phyloP scores from a whole-genome alignment of 2,329 filamentous ascomycete genomes.

The Calycina marina region DNA sequence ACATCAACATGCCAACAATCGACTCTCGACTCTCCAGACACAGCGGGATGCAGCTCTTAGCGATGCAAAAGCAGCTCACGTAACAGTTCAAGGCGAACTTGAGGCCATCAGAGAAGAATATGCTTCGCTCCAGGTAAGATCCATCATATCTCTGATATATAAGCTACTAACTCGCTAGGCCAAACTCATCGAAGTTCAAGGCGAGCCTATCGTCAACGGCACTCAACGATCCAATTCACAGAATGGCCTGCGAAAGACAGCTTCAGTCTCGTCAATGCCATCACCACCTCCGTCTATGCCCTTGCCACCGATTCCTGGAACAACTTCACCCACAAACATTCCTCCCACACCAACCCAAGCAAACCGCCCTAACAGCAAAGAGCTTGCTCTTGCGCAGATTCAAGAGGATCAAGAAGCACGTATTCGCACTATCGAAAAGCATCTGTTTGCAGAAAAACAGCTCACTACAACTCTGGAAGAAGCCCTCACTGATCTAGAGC shows the following conservation, averaged over 20 bases:
- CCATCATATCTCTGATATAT: not conserved
- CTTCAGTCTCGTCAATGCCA: constrained; percentile 69
- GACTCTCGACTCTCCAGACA: constrained; percentile 66
- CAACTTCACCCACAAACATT: constrained; percentile 29
- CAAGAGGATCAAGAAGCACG: constrained; percentile 91
- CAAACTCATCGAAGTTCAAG: constrained; percentile 44
- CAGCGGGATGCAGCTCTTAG: constrained; percentile 65
- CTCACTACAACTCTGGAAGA: constrained; percentile 91
- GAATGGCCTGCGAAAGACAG: constrained; percentile 55
- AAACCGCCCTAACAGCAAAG: constrained; percentile 69
- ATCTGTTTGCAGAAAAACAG: constrained; percentile 89
- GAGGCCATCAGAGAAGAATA: constrained; percentile 56
- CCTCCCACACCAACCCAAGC: constrained; percentile 36
- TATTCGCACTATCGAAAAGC: constrained; percentile 92
- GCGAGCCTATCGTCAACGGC: constrained; percentile 17
- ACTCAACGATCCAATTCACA: constrained; percentile 42
- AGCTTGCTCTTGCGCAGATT: constrained; percentile 60
- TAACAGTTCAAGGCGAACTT: constrained; percentile 51
- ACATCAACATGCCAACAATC: constrained; percentile 71
- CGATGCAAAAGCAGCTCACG: constrained; percentile 54
- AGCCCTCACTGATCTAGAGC: constrained; percentile 84
- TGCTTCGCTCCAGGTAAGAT: constrained; percentile 46
- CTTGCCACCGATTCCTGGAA: constrained; percentile 72
- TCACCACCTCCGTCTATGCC: constrained; percentile 92
- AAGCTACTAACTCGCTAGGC: constrained; percentile 27